Percentiles rank a stretch among this genome's conserved stretches.
Evolutionary conservation across 345 rosid species (phyloP).

Genomic region (Lepidium sativum): DNA sequence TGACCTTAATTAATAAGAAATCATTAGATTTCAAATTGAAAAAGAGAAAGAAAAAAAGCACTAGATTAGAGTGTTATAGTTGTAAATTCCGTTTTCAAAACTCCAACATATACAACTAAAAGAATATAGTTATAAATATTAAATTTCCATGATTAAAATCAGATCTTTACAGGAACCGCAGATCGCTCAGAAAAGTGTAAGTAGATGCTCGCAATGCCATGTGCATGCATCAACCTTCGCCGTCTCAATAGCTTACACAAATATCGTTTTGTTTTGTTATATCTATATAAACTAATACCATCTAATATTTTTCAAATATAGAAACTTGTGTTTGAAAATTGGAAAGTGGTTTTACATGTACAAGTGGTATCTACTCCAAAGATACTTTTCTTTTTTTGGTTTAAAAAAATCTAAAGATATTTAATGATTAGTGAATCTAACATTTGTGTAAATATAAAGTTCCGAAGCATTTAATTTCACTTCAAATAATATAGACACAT

Average conservation of each 20-base stretch:
- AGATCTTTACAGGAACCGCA: conserved; percentile 27
- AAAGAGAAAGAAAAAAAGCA: background rate
- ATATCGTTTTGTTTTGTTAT: background rate
- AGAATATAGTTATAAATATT: background rate
- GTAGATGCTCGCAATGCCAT: conserved; percentile 16
- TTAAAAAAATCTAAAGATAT: background rate
- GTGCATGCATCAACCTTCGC: conserved; percentile 25
- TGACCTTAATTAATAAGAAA: background rate
- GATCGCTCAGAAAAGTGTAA: conserved; percentile 25
- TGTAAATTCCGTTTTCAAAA: background rate
- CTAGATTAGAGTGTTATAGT: background rate
- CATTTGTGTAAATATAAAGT: conserved; percentile 4
- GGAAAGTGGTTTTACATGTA: background rate
- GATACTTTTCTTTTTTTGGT: too few relatives aligned
- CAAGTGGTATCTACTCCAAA: background rate
- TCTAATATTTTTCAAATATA: background rate
- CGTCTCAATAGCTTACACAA: conserved; percentile 24
- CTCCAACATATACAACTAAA: conserved; percentile 6
- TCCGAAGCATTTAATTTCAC: background rate
- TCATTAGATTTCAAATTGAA: background rate
- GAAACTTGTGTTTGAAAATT: background rate
- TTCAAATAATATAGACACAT: background rate
- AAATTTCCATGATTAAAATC: conserved; percentile 8
- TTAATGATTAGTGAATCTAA: background rate
- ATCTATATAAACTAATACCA: background rate